A percentile compares a stretch with the other conserved stretches of the same genome.
These are phyloP conservation scores for Penicillium digitatum DNA, from an alignment of 2,329 filamentous ascomycete genomes.

Conservation along the genomic window DNA sequence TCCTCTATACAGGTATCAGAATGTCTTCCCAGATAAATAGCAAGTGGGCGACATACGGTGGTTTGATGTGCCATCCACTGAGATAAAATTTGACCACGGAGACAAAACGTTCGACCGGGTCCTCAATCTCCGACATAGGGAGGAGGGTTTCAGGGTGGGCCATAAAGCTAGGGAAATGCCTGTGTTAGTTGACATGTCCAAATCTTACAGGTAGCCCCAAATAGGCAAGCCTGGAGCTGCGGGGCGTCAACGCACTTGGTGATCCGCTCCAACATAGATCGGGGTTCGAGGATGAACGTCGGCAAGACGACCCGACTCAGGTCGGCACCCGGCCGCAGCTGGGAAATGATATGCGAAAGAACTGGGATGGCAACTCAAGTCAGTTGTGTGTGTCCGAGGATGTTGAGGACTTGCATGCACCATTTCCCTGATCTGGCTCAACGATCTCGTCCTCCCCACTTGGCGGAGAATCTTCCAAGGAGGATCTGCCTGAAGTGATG, in stretches of 20 bases:
- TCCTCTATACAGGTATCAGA: conserved; percentile 55
- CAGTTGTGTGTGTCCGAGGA: not conserved
- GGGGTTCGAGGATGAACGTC: conserved; percentile 95
- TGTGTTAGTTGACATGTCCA: not conserved
- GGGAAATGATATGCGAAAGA: conserved; percentile 93
- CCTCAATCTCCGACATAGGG: conserved; percentile 79
- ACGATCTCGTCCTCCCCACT: conserved; percentile 72
- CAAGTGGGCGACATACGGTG: conserved; percentile 62
- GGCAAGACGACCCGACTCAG: conserved; percentile 90
- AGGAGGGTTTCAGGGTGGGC: conserved; percentile 95
- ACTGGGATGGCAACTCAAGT: conserved; percentile 53
- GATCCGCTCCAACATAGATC: conserved; percentile 97
- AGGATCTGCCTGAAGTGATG: conserved; percentile 49
- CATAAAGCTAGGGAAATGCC: conserved; percentile 72
- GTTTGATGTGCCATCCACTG: conserved; percentile 98
- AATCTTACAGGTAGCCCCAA: not conserved
- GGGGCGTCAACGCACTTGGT: conserved; percentile 70
- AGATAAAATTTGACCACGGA: conserved; percentile 97
- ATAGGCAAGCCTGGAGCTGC: not conserved
- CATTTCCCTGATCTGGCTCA: conserved; percentile 90
- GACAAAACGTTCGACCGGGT: conserved; percentile 84
- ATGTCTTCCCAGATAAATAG: not conserved
- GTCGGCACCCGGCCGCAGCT: conserved; percentile 91
- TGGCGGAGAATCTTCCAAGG: conserved; percentile 53
- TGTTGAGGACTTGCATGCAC: conserved; percentile 44